Percentiles rank a stretch among this genome's conserved stretches.
Conservation (phyloP, 306 rosid species). For the Quercus wislizeni region DNA sequence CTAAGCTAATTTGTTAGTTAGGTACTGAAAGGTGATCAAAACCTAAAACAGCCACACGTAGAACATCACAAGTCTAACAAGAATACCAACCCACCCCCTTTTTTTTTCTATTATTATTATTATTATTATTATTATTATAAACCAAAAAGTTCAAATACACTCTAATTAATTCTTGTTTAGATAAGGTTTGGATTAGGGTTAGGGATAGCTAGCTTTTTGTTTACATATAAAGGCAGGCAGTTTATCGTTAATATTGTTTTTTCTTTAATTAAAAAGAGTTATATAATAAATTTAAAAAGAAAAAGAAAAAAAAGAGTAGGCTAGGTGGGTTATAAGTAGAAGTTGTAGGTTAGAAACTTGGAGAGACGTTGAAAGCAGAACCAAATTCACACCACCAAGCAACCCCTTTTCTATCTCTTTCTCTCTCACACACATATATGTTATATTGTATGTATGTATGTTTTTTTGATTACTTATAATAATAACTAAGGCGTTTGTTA, state of each 20-base stretch:
- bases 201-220: background rate
- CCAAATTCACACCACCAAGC: conserved; percentile 81
- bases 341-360: conserved; percentile 97
- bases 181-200: conserved; percentile 10
- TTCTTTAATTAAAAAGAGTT: background rate
- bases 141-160: background rate
- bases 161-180: background rate
- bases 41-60: conserved; percentile 33
- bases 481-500: conserved; percentile 45
- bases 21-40: conserved; percentile 47
- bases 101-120: background rate
- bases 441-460: background rate
- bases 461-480: conserved; percentile 24
- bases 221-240: background rate
- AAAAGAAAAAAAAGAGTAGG: background rate
- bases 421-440: conserved; percentile 2
- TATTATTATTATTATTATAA: background rate
- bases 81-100: conserved; percentile 31
- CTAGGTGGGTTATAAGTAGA: conserved; percentile 96
- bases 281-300: background rate
- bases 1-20: conserved; percentile 47
- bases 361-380: conserved; percentile 96
- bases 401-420: conserved; percentile 39
- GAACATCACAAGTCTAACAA: conserved; percentile 33
- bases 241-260: background rate